Conservation (phyloP, 768 basidiomycete species). For the Cantharellus anzutake region DNA sequence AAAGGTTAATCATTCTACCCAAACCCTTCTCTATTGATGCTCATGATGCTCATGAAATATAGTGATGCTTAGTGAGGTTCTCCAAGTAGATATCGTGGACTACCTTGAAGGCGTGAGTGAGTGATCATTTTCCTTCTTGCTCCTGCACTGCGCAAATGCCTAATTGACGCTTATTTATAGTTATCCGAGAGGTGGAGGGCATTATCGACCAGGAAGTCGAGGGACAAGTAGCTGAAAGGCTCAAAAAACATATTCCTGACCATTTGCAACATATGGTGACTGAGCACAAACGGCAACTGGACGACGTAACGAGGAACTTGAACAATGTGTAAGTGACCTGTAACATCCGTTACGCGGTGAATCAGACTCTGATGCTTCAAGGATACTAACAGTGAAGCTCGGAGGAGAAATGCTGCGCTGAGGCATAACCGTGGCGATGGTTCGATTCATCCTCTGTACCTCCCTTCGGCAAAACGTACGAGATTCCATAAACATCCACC, state of each 20-base stretch:
- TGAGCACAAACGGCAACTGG: not conserved
- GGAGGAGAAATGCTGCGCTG: constrained; percentile 32
- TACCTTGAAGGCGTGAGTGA: constrained; percentile 26
- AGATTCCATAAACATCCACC: not conserved
- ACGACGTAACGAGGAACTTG: not conserved
- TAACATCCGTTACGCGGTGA: not conserved
- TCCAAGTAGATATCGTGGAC: constrained; percentile 26
- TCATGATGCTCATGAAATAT: not conserved
- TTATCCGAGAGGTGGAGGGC: constrained; percentile 20
- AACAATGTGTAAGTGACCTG: not conserved
- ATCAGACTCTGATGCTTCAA: not conserved
- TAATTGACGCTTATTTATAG: not conserved
- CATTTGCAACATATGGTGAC: not conserved
- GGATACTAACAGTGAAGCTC: constrained; percentile 29
- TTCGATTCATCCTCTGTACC: constrained; percentile 27
- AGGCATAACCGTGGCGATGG: constrained; percentile 24
- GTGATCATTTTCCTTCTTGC: constrained; percentile 2
- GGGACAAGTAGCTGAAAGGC: constrained; percentile 27
- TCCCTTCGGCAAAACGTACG: constrained; percentile 18
- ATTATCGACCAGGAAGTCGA: constrained; percentile 32
- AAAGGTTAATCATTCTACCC: constrained; percentile 19
- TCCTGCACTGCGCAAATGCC: not conserved
- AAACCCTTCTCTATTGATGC: not conserved
- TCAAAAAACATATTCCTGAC: not conserved
- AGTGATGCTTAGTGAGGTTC: constrained; percentile 31